Conservation (phyloP, 352 stramenopile genomes). For the Halophytophthora batemanensis region DNA sequence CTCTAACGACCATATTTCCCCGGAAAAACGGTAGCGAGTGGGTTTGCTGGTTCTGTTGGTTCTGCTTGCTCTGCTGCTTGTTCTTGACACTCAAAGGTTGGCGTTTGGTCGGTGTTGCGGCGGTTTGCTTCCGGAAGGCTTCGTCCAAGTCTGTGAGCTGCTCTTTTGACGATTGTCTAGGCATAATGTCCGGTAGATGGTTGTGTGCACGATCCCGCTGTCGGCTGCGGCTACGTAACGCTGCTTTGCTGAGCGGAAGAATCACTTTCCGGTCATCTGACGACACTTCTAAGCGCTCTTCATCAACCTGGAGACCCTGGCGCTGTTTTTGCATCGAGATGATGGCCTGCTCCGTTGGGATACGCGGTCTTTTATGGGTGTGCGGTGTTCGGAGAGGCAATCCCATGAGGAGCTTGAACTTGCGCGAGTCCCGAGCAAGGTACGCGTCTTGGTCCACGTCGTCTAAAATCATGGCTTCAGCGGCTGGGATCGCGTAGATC, state of each 20-base stretch:
- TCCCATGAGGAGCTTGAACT: constrained; percentile 54
- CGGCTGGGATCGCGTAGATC: constrained; percentile 35
- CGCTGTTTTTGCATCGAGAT: constrained; percentile 33
- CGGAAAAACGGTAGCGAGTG: constrained; percentile 64
- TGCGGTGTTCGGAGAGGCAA: constrained; percentile 30
- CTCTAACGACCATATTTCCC: constrained; percentile 61
- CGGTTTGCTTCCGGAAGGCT: constrained; percentile 15
- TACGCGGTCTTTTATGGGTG: constrained; percentile 27
- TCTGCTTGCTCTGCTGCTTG: constrained; percentile 24
- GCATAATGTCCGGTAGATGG: constrained; percentile 20
- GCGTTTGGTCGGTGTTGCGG: constrained; percentile 7
- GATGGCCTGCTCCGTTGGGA: constrained; percentile 38
- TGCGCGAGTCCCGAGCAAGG: constrained; percentile 48
- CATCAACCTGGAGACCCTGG: constrained; percentile 16
- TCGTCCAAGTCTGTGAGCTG: constrained; percentile 30
- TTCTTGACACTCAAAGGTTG: constrained; percentile 2
- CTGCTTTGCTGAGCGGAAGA: constrained; percentile 3
- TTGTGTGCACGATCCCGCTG: constrained; percentile 7
- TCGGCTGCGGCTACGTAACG: constrained; percentile 8
- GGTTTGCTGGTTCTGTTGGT: constrained; percentile 26
- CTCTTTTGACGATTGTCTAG: constrained; percentile 5
- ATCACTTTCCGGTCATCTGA: constrained; percentile 3
- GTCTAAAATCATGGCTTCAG: constrained; percentile 36
- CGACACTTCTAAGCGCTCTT: constrained; percentile 21
- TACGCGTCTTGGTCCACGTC: constrained; percentile 51